phyloP scores from a whole-genome alignment of 2,329 filamentous ascomycete species.

The Diplodia intermedia region DNA sequence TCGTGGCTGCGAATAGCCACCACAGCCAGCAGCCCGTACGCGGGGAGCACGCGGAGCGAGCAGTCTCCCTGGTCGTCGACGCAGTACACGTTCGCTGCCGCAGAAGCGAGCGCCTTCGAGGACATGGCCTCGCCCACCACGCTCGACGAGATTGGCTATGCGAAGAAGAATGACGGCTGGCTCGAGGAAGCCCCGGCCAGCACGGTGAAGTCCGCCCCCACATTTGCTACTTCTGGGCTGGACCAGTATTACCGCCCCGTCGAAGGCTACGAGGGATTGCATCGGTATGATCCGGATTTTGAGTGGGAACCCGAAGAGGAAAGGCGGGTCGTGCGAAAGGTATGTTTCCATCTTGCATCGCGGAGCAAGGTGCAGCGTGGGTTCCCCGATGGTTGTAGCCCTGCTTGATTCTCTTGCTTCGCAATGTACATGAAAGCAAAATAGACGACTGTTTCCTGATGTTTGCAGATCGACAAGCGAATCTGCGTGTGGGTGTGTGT shows the following conservation, averaged over 20 bases:
- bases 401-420: neutral
- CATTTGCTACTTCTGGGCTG: conserved; percentile 47
- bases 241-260: conserved; percentile 58
- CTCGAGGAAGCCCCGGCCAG: conserved; percentile 17
- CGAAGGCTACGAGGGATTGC: conserved; percentile 64
- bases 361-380: neutral
- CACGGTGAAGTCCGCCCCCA: conserved; percentile 5
- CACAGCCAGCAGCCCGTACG: conserved; percentile 7
- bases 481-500: conserved; percentile 61
- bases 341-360: conserved; percentile 40
- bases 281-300: conserved; percentile 65
- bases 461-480: conserved; percentile 55
- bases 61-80: conserved; percentile 24
- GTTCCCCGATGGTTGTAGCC: neutral
- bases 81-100: conserved; percentile 27
- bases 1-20: conserved; percentile 28
- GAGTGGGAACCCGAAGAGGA: conserved; percentile 66
- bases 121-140: conserved; percentile 30
- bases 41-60: conserved; percentile 14
- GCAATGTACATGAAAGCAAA: neutral
- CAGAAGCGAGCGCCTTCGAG: conserved; percentile 28
- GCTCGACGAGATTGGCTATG: conserved; percentile 16
- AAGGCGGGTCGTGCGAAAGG: conserved; percentile 61
- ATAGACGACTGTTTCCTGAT: neutral
- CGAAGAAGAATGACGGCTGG: conserved; percentile 30